These are phyloP conservation scores for Stephania japonica DNA, from an alignment of 164 flowering plant species.

Conservation along the genomic window DNA sequence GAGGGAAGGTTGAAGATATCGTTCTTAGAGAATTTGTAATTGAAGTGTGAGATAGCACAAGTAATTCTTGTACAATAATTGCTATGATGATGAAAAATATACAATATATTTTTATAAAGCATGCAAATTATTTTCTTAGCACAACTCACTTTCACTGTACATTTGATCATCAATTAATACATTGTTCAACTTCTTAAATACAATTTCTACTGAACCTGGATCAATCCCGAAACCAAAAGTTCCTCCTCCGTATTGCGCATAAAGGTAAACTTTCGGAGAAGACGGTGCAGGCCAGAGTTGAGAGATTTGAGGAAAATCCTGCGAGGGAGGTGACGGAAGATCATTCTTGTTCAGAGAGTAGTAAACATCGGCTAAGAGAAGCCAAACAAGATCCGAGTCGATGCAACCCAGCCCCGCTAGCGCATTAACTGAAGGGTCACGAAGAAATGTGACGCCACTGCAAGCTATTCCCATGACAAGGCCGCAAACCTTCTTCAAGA, in stretches of 20 bases:
- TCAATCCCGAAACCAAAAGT: slow-evolving; percentile 70
- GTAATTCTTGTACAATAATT: too few species aligned
- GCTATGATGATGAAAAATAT: too few species aligned
- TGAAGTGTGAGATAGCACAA: too few species aligned
- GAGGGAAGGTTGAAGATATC: too few species aligned
- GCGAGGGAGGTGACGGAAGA: slow-evolving; percentile 46
- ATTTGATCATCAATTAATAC: too few species aligned
- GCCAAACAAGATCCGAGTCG: slow-evolving; percentile 93
- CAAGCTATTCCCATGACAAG: slow-evolving; percentile 83
- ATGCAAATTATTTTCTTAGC: too few species aligned
- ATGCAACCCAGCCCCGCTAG: slow-evolving; percentile 62
- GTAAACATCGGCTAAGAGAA: slow-evolving; percentile 86
- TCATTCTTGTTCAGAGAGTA: slow-evolving; percentile 53
- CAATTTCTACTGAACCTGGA: not conserved
- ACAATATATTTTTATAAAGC: too few species aligned
- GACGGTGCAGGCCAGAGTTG: slow-evolving; percentile 51
- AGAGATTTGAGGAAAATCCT: slow-evolving; percentile 46
- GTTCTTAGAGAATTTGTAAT: too few species aligned
- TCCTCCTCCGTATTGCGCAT: slow-evolving; percentile 74
- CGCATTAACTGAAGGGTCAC: slow-evolving; percentile 61
- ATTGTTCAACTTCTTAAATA: too few species aligned
- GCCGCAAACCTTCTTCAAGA: slow-evolving; percentile 80
- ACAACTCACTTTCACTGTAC: too few species aligned
- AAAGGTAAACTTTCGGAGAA: slow-evolving; percentile 48
- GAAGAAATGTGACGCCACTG: slow-evolving; percentile 61